A percentile compares a stretch with the other conserved stretches of the same genome.
phyloP scores from a whole-genome alignment of 495 filamentous ascomycete genomes.

The Penicillium turbatum region DNA sequence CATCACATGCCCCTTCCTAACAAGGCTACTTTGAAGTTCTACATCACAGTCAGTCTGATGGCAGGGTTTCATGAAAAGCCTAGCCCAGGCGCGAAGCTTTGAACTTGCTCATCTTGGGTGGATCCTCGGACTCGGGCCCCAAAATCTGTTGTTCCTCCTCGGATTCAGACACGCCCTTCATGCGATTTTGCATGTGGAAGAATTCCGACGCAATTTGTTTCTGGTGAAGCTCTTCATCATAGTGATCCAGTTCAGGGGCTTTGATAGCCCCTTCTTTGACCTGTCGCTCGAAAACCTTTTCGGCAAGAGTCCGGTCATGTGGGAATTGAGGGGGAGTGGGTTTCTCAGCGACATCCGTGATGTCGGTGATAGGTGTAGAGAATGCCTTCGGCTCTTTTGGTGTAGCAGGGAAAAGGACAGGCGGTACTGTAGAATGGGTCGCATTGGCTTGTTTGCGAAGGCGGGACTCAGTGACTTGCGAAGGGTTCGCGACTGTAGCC shows the following conservation, averaged over 20 bases:
- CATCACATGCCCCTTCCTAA: not conserved
- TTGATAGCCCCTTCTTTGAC: constrained; percentile 19
- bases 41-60: no score
- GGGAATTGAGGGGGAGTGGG: constrained; percentile 41
- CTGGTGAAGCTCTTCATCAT: constrained; percentile 67
- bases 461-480: constrained; percentile 15
- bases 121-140: constrained; percentile 57
- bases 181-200: constrained; percentile 68
- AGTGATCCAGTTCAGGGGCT: constrained; percentile 59
- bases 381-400: constrained; percentile 44
- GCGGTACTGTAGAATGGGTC: constrained; percentile 20
- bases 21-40: not conserved
- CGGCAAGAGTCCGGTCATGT: constrained; percentile 53
- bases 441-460: constrained; percentile 18
- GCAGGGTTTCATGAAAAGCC: not conserved
- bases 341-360: constrained; percentile 23
- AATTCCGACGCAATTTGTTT: constrained; percentile 79
- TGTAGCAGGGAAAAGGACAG: constrained; percentile 41
- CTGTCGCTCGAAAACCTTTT: constrained; percentile 60
- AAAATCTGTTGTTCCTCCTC: constrained; percentile 54
- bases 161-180: constrained; percentile 68
- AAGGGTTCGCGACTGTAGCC: constrained; percentile 4
- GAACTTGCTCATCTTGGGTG: constrained; percentile 77
- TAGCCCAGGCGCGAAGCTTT: constrained; percentile 70
- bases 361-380: constrained; percentile 41